Evolutionary conservation across 306 rosid species (phyloP), one percentile per base, ranked within the genome.

Genomic region (Pachyrhizus erosus): DNA sequence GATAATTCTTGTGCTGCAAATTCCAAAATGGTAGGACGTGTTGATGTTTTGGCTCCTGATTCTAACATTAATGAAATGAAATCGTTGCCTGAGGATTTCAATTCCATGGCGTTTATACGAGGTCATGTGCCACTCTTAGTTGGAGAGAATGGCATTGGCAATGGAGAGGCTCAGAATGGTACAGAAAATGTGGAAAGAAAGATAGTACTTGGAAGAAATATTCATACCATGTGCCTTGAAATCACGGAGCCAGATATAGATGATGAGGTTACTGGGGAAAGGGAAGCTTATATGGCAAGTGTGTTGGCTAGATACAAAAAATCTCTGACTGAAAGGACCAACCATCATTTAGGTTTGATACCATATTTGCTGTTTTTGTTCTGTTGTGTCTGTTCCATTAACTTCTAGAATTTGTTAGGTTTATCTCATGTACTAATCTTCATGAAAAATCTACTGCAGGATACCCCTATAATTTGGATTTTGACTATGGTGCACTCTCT

Each of bases 251-350:
- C 98, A 0, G 95, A 92, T 5, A 84, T 81, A 43, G 87, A 94
- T 75, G 98, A 94, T 60, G 98, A 92, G 51, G 55, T 84, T 69
- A 92, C 97, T 0, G 98, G 98, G 8, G 98, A 94, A 40, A 90
- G 84, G 71, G 98, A 94, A 4, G 98, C 97, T 7, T 79, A 87
- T 83, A 90, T 92, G 93, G 98, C 94, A n/a, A 80, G 97, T 85
- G 92, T 94, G 37, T 76, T 94, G 77, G 94, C 94, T 76, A 90
- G 87, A 20, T 94, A 92, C 65, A 80, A 86, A 66, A 94, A 81
- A 83, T 83, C 85, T 48, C 93, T 94, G 14, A 10, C 88, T 1
- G 94, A 94, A 80, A 86, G 89, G 83, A 94, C 98, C 17, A 92
- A 86, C 40, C 80, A 89, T 80, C 97, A 92, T 88, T 73, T 94